Evolutionary conservation across 177 flowering plant genomes (phyloP), one percentile per base, ranked within the genome.

Genomic region (Vitis hybrid): DNA sequence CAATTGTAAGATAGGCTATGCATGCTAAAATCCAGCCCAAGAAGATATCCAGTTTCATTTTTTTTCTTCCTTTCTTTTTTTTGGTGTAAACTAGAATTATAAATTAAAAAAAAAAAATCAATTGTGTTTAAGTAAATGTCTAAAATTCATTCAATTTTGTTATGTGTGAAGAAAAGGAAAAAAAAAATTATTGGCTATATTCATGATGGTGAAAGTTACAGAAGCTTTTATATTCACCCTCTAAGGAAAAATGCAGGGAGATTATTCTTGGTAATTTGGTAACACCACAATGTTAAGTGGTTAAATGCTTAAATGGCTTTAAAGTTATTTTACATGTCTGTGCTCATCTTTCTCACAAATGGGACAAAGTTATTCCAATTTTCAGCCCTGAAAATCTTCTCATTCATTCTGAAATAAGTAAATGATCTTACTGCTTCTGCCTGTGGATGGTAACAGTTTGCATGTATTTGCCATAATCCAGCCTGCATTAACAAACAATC

Each of bases 341-440:
- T 60, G 45, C 76, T 75, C 88, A 84, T 84, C 65, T 56, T 79
- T 75, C 70, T 79, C 60, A 81, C 86, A 72, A 85, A 85, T 10
- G 76, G 80, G 8, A 79, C 84, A 62, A 85, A 79, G 51, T 79
- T 77, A 57, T 64, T 77, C 86, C 86, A 85, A 62, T 85, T 85
- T 63, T 81, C 84, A 13, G 56, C 76, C 66, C 77, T 80, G 66
- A 85, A 85, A 64, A 85, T 67, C 65, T 71, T 82, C 19, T 81
- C 79, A 53, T 81, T 83, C 83, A 85, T 78, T 72, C 86, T 75
- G 48, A 79, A 81, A 67, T 79, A 82, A 13, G 86, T 83, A 71
- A 85, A 85, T 18, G 86, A 83, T 67, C 76, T 76, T 63, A 83
- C 75, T 50, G 80, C 67, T 58, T 79, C 82, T 18, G 74, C 74